Evolutionary conservation across 148 eudicot species (phyloP), one percentile per base, ranked within the genome.

Genomic region (Persicaria tinctoria): DNA sequence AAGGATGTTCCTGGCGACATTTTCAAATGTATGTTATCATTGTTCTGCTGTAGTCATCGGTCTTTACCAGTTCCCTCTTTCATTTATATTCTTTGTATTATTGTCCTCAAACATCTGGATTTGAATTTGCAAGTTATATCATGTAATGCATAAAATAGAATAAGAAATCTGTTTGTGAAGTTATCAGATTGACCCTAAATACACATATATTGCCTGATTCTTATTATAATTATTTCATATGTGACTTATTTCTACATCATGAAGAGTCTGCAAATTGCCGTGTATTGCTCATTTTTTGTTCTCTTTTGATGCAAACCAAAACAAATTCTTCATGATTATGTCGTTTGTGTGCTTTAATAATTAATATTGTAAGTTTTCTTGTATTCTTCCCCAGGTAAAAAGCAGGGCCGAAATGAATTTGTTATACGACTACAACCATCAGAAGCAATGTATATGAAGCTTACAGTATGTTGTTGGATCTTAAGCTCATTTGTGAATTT

Each of bases 1-100:
- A 94, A 94, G 85, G 96, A 91, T 73, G 97, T 94, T 49, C 98
- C 98, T 69, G 98, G 98, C 46, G 98, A 94, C 81, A 94, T 94
- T 77, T 94, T 90, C 76, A 94, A 49, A 86, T 86, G 98, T 94
- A 87, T 68, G 97, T 2, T 66, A 3, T 66, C 18, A 41, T 66
- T 64, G 46, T 80, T 75, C 45, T 76, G 18, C 57, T 51, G 8
- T 17, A 47, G 55, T 47, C 55, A 1, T 41, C n/a, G 20, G 11
- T 53, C 27, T 45, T 16, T 13, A 13, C 5, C 54, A 66, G 18
- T 74, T 32, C 6, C 23, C 49, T 54, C 56, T 74, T 74, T 6
- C 18, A 47, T 47, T 23, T 70, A 12, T 1, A 27, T 57, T 18
- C 8, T 2, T 17, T 60, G 59, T 55, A 55, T 14, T 55, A 55